phyloP scores from a whole-genome alignment of 208 protist species.

The Plasmodiophora brassicae region DNA sequence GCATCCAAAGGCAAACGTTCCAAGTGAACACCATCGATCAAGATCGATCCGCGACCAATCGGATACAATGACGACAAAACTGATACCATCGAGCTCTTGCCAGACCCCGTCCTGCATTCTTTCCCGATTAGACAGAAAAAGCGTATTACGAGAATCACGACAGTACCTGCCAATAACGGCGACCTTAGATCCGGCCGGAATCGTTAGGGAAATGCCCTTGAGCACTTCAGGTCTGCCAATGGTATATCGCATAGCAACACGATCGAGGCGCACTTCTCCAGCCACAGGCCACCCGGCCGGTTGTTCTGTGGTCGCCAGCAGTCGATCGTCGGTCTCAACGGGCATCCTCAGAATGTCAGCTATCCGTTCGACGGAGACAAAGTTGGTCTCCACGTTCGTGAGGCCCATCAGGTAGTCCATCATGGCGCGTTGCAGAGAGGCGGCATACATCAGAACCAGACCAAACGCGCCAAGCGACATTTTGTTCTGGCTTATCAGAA shows the following conservation, averaged over 20 bases:
- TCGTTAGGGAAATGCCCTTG: neutral
- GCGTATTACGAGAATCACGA: neutral
- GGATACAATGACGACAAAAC: conserved; percentile 40
- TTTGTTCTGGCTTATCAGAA: neutral
- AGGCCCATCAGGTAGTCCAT: conserved; percentile 53
- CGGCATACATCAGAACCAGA: conserved; percentile 53
- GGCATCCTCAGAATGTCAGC: conserved; percentile 35
- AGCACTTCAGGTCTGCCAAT: conserved; percentile 30
- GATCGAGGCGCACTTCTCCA: neutral
- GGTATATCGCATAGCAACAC: conserved; percentile 39
- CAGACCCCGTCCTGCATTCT: conserved; percentile 42
- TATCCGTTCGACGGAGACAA: conserved; percentile 54
- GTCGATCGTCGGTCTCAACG: neutral
- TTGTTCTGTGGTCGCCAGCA: neutral
- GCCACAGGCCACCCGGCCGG: neutral
- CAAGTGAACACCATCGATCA: conserved; percentile 32
- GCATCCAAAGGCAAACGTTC: neutral
- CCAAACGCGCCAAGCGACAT: conserved; percentile 30
- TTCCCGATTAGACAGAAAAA: neutral
- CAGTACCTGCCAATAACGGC: conserved; percentile 43
- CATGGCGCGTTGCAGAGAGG: conserved; percentile 43
- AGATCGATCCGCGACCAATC: conserved; percentile 17
- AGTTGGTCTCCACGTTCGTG: conserved; percentile 52
- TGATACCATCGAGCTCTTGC: conserved; percentile 41
- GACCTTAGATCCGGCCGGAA: conserved; percentile 36